Conservation (phyloP, 176 grass and related monocot genomes). For the Hyparrhenia diplandra region DNA sequence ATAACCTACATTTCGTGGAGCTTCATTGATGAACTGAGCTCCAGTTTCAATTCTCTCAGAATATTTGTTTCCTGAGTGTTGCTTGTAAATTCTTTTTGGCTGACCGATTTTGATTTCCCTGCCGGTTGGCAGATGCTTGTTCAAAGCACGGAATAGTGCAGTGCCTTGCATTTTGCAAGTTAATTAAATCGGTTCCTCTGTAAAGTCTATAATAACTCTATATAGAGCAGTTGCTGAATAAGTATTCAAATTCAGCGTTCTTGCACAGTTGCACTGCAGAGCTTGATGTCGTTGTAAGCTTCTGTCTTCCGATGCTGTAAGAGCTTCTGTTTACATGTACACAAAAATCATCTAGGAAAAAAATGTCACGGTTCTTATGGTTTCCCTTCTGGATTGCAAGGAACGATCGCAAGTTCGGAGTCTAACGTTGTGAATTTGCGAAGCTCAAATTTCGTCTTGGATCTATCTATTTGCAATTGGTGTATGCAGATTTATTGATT, state of each 20-base stretch:
- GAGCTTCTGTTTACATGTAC: not conserved
- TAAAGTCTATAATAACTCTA: not conserved
- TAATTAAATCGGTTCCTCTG: not conserved
- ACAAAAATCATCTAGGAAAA: too few species aligned
- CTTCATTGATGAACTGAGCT: constrained; percentile 21
- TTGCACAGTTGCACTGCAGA: not conserved
- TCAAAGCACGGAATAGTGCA: not conserved
- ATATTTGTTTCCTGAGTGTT: constrained; percentile 3
- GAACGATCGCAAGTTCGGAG: too few species aligned
- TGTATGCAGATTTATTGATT: too few species aligned
- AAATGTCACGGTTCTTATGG: too few species aligned
- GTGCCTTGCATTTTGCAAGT: not conserved
- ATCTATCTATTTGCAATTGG: too few species aligned
- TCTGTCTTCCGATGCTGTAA: not conserved
- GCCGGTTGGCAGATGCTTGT: constrained; percentile 14
- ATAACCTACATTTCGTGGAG: not conserved
- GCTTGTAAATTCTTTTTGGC: constrained; percentile 12
- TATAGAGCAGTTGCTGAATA: constrained; percentile 15
- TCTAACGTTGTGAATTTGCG: too few species aligned
- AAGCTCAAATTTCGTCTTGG: too few species aligned
- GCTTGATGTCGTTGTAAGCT: not conserved
- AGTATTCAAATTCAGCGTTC: not conserved
- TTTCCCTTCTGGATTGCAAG: too few species aligned
- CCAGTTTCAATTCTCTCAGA: not conserved
- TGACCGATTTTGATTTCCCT: constrained; percentile 27